Conservation (phyloP, 805 yeast species). For the Isabelozyma heimii region DNA sequence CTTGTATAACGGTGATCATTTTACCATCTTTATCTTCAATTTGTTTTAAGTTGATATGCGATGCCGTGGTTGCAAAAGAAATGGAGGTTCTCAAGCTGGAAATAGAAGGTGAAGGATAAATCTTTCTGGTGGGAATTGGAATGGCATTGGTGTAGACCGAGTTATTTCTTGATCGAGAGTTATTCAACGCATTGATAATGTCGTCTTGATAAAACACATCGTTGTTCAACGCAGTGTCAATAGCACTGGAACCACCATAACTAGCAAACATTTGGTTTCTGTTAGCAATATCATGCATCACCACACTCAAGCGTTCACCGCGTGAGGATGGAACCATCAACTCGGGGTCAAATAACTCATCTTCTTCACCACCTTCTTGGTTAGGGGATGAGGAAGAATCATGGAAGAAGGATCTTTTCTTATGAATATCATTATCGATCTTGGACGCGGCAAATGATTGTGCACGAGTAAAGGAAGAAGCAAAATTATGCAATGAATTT, state of each 20-base stretch:
- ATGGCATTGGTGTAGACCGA: conserved; percentile 13
- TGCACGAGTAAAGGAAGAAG: conserved; percentile 76
- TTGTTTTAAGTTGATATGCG: conserved; percentile 54
- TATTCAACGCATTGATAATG: conserved; percentile 22
- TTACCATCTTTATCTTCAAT: conserved; percentile 73
- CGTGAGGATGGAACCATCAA: conserved; percentile 62
- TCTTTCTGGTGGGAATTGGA: conserved; percentile 25
- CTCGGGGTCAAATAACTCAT: conserved; percentile 66
- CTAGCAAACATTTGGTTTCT: conserved; percentile 15
- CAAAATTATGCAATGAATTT: conserved; percentile 74
- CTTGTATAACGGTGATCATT: conserved; percentile 67
- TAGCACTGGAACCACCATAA: conserved; percentile 11
- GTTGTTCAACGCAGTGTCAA: conserved; percentile 13
- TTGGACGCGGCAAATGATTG: conserved; percentile 57
- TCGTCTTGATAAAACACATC: conserved; percentile 43
- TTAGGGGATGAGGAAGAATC: conserved; percentile 1
- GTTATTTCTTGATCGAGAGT: conserved; percentile 25
- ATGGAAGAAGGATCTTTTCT: conserved; percentile 59
- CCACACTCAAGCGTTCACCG: conserved; percentile 65
- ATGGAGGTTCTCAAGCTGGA: conserved; percentile 40
- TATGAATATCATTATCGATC: conserved; percentile 53
- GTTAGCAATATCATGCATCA: conserved; percentile 39
- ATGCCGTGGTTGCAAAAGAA: conserved; percentile 37
- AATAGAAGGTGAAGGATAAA: conserved; percentile 41
- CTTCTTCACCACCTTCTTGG: conserved; percentile 39